Conservation (phyloP, 2,329 filamentous ascomycete genomes). For the Cladophialophora bantiana region DNA sequence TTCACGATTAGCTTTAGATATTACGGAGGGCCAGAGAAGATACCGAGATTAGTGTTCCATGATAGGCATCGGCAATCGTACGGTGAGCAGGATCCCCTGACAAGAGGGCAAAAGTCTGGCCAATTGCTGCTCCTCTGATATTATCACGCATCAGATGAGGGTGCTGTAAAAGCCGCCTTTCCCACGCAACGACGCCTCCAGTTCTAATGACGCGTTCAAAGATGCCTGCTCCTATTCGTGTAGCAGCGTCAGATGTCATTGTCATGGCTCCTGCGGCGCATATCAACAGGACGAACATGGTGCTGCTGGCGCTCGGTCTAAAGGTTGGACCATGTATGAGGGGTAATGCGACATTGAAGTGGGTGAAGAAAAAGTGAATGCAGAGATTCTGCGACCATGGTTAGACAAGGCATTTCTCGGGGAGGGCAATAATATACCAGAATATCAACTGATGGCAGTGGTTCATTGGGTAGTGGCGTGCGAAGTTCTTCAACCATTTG, state of each 20-base stretch:
- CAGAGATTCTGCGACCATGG: conserved; percentile 34
- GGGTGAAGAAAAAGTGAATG: conserved; percentile 58
- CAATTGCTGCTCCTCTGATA: conserved; percentile 40
- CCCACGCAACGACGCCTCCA: conserved; percentile 18
- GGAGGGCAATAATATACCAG: neutral
- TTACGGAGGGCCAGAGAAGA: neutral
- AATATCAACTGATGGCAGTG: conserved; percentile 18
- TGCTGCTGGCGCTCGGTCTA: conserved; percentile 25
- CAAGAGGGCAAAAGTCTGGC: conserved; percentile 43
- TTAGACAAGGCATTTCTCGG: neutral
- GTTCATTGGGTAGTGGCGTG: conserved; percentile 13
- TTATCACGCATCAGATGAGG: conserved; percentile 24
- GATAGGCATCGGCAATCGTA: conserved; percentile 41
- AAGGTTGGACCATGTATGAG: conserved; percentile 33
- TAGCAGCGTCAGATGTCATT: conserved; percentile 42
- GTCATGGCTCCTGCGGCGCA: conserved; percentile 47
- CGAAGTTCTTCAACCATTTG: conserved; percentile 15
- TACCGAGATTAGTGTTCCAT: conserved; percentile 36
- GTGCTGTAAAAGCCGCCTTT: conserved; percentile 11
- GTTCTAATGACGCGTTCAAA: conserved; percentile 44
- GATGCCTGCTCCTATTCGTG: conserved; percentile 39
- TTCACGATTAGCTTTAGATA: neutral
- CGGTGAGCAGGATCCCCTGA: conserved; percentile 39
- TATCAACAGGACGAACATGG: conserved; percentile 46
- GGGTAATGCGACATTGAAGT: conserved; percentile 30